Evolutionary conservation across 768 basidiomycete species (phyloP), one percentile per base, ranked within the genome.

Genomic region (Psilocybe cyanescens): DNA sequence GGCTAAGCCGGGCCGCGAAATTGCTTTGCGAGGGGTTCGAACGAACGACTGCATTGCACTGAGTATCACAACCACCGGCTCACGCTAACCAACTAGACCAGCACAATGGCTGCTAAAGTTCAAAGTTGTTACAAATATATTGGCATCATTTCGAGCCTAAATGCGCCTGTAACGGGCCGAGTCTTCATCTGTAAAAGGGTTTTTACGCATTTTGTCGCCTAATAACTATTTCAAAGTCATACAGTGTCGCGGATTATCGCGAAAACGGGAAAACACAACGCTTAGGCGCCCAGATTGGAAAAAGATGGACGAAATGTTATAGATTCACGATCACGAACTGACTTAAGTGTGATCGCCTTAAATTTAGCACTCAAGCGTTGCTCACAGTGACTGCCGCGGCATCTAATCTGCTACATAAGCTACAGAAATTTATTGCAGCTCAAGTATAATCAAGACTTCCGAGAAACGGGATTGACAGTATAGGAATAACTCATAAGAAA

Each of bases 11-110:
- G 45, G 14, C 8, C 28, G 41, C 55, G 31, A 41, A 57, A 57
- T 56, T 47, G 44, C 55, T 30, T 30, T 47, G 44, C 16, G 55
- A 4, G 55, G 45, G 55, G 55, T 57, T 57, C 55, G 55, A 57
- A 56, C 55, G 55, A 44, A 57, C 55, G 41, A 46, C 55, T 44
- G 24, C 55, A 46, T 46, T 17, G 46, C 46, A 57, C n/a, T 35
- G 8, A 57, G 56, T 37, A 31, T 35, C 56, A 19, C 45, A 24
- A 24, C 28, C n/a, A 8, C 12, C 56, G 17, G 37, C n/a, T 35
- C 46, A 33, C 56, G 45, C 30, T 47, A n/a, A 33, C 56, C 56
- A 24, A 57, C 56, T 57, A 35, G 3, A 19, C 56, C 17, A 57
- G 17, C 30, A 2, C 29, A n/a, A 33, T 29, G 56, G 44, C 29